Conservation (phyloP, 129 eudicot species). For the Escallonia herrerae region DNA sequence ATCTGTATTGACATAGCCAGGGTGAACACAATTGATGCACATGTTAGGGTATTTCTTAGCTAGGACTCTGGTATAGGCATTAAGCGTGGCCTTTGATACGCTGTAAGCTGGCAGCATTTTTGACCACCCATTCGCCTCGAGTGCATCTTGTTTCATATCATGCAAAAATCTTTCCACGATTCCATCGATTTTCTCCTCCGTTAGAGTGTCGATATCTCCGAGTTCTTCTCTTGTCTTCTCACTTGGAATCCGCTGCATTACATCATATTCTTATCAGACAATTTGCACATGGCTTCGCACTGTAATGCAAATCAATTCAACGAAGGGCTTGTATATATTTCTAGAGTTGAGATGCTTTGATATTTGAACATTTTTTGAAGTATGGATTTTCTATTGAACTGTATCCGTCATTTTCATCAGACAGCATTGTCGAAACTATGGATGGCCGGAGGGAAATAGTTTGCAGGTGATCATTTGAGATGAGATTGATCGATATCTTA, state of each 20-base stretch:
- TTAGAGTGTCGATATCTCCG: slow-evolving; percentile 44
- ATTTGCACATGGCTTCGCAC: too few species aligned
- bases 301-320: too few species aligned
- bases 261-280: neutral
- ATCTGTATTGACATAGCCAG: slow-evolving; percentile 75
- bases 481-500: slow-evolving; percentile 15
- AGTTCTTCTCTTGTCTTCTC: slow-evolving; percentile 63
- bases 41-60: slow-evolving; percentile 51
- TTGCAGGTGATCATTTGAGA: too few species aligned
- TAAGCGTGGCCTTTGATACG: slow-evolving; percentile 63
- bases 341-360: too few species aligned
- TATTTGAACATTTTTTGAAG: too few species aligned
- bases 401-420: too few species aligned
- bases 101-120: slow-evolving; percentile 83
- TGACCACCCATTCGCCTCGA: slow-evolving; percentile 80
- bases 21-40: slow-evolving; percentile 81
- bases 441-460: too few species aligned
- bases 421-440: too few species aligned
- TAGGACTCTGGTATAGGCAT: slow-evolving; percentile 74
- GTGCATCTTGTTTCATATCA: slow-evolving; percentile 42
- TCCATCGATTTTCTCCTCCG: slow-evolving; percentile 55
- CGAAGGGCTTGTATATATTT: too few species aligned
- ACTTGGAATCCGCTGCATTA: slow-evolving; percentile 59
- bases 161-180: slow-evolving; percentile 53
- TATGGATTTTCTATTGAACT: too few species aligned